These are phyloP conservation scores for Lantana camara DNA, from an alignment of 257 asterid species.

Conservation along the genomic window DNA sequence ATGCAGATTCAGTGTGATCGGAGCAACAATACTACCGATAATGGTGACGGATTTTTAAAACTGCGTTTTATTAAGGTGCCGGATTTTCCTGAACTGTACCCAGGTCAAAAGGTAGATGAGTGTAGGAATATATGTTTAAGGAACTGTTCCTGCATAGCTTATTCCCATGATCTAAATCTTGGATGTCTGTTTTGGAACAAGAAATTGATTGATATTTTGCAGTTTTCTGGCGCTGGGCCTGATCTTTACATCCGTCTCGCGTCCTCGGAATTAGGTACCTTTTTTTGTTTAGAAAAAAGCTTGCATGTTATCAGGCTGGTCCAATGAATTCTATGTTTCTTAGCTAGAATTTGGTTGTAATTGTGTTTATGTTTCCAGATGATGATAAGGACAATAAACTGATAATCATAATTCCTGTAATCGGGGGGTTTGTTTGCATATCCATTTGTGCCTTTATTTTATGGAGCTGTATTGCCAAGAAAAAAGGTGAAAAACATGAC, in stretches of 20 bases:
- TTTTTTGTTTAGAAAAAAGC: too few relatives aligned
- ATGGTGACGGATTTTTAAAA: slow-evolving; percentile 31
- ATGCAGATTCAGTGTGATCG: slow-evolving; percentile 27
- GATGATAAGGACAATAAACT: slow-evolving; percentile 31
- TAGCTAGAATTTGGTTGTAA: neutral
- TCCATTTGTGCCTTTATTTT: slow-evolving; percentile 28
- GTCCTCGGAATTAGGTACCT: slow-evolving; percentile 24
- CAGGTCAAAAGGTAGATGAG: slow-evolving; percentile 10
- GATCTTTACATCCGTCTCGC: slow-evolving; percentile 46
- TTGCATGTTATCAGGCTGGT: too few relatives aligned
- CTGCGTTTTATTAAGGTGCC: slow-evolving; percentile 32
- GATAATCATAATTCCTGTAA: slow-evolving; percentile 42
- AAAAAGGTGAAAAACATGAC: slow-evolving; percentile 35
- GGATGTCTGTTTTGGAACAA: slow-evolving; percentile 57
- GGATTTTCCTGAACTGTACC: slow-evolving; percentile 18
- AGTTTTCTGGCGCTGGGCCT: slow-evolving; percentile 29
- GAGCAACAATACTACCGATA: neutral
- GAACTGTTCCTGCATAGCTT: slow-evolving; percentile 54
- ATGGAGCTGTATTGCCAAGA: slow-evolving; percentile 42
- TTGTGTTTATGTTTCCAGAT: slow-evolving; percentile 25
- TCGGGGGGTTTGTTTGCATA: slow-evolving; percentile 33
- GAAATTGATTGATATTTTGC: slow-evolving; percentile 39
- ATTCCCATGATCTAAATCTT: slow-evolving; percentile 28
- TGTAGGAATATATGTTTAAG: slow-evolving; percentile 34
- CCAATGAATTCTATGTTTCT: too few relatives aligned